A percentile compares a stretch with the other conserved stretches of the same genome.
Evolutionary conservation across 208 protist genomes (phyloP).

Genomic region (Crithidia fasciculata): DNA sequence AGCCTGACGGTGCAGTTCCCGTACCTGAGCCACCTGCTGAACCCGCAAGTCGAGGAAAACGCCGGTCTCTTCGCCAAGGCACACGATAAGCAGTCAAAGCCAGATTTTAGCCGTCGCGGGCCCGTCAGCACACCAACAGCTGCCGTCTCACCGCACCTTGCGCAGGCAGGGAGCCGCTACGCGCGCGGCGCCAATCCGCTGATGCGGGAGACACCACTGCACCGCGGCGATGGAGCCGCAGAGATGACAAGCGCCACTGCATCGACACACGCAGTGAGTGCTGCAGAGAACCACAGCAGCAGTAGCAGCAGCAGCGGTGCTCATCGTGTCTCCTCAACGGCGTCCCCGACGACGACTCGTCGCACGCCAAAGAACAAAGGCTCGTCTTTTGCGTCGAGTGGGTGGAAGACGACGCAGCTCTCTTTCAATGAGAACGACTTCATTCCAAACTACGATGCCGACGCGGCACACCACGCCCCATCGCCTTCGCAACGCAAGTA

Average conservation of each 20-base stretch:
- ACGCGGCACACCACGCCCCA: neutral
- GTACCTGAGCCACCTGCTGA: conserved; percentile 77
- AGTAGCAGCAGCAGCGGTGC: neutral
- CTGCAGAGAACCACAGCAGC: neutral
- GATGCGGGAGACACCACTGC: conserved; percentile 58
- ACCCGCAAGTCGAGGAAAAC: conserved; percentile 65
- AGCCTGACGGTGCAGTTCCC: conserved; percentile 80
- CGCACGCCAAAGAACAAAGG: conserved; percentile 38
- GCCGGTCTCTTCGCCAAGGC: conserved; percentile 44
- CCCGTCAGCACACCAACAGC: conserved; percentile 1
- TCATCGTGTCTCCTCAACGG: too few relatives aligned
- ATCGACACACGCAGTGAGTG: neutral
- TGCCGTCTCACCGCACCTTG: neutral
- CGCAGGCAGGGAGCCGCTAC: conserved; percentile 25
- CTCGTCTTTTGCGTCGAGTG: conserved; percentile 59
- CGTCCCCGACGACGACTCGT: neutral
- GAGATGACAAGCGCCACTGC: neutral
- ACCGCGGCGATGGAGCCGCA: conserved; percentile 6
- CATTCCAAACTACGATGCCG: conserved; percentile 28
- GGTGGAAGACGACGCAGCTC: conserved; percentile 62
- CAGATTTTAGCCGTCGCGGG: conserved; percentile 8
- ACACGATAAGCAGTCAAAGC: conserved; percentile 32
- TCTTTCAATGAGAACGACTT: conserved; percentile 77
- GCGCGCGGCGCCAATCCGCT: conserved; percentile 59
- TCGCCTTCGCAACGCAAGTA: too few relatives aligned